Conservation (phyloP, 108 stramenopile species). For the Cyclotella choctawhatcheeana region DNA sequence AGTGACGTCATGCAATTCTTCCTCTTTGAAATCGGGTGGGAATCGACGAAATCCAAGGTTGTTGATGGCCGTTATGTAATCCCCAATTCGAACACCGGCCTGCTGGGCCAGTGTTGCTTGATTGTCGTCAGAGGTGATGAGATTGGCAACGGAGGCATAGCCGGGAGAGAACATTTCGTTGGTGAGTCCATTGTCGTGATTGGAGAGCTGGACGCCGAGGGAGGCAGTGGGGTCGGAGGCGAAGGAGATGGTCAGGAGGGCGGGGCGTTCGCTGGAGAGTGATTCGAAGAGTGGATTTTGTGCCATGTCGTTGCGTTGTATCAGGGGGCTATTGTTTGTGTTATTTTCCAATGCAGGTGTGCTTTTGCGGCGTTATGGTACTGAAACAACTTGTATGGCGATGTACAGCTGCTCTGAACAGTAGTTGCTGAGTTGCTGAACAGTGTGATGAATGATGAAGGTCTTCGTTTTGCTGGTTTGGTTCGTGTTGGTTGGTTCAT, state of each 20-base stretch:
- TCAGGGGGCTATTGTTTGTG: background rate
- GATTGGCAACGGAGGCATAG: constrained; percentile 63
- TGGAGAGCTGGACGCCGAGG: constrained; percentile 70
- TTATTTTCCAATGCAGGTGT: no score
- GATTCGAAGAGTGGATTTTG: constrained; percentile 60
- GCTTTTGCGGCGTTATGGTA: no score
- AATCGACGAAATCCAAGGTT: constrained; percentile 77
- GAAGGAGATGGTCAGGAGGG: constrained; percentile 69
- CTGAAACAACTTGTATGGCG: no score
- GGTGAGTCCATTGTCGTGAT: constrained; percentile 74
- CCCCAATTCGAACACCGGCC: constrained; percentile 69
- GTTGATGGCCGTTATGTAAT: constrained; percentile 80
- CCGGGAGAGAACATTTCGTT: constrained; percentile 81
- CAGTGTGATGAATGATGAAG: no score
- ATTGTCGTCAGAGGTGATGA: constrained; percentile 48
- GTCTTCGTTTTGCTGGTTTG: no score
- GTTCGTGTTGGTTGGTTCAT: no score
- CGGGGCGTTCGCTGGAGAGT: constrained; percentile 63
- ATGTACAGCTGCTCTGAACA: no score
- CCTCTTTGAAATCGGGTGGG: constrained; percentile 71
- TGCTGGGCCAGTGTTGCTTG: constrained; percentile 62
- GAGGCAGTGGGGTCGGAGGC: constrained; percentile 67
- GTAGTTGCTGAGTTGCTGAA: no score
- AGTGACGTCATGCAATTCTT: constrained; percentile 63
- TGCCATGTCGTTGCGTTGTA: no score